A percentile compares a stretch with the other conserved stretches of the same genome.
Evolutionary conservation across 225 moss, liverwort and hornwort species (phyloP).

Genomic region (Antitrichia curtipendula): DNA sequence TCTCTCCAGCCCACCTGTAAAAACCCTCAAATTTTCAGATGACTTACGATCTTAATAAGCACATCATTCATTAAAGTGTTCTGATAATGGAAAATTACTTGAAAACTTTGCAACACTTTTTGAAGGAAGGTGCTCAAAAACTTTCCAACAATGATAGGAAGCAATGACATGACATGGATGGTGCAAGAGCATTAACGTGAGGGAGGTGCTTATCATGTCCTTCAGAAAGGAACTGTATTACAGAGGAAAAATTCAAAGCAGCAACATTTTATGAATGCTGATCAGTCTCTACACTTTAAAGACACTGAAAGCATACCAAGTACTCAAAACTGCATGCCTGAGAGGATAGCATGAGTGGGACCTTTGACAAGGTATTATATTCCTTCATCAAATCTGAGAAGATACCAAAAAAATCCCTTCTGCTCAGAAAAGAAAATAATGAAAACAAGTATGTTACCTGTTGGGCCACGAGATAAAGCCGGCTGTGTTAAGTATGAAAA

Average conservation of each 20-base stretch:
- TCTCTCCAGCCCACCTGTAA: constrained; percentile 64
- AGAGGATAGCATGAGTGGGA: neutral
- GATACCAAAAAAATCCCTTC: neutral
- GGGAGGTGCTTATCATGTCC: neutral
- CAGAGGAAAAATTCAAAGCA: neutral
- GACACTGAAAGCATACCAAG: neutral
- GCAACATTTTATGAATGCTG: neutral
- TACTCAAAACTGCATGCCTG: neutral
- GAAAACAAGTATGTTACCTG: constrained; percentile 4
- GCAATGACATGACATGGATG: neutral
- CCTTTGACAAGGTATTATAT: neutral
- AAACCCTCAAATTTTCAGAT: neutral
- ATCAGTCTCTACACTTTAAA: neutral
- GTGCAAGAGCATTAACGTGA: neutral
- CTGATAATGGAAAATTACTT: neutral
- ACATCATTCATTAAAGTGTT: neutral
- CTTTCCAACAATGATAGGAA: neutral
- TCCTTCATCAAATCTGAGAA: neutral
- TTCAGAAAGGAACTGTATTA: neutral
- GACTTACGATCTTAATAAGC: neutral
- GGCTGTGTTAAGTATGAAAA: constrained; percentile 43
- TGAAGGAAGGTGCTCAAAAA: neutral
- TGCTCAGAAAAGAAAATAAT: neutral
- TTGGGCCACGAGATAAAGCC: constrained; percentile 84
- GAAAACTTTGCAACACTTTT: neutral